Evolutionary conservation across 495 filamentous ascomycete species (phyloP), one percentile per base, ranked within the genome.

Genomic region (Xylaria nigripes): DNA sequence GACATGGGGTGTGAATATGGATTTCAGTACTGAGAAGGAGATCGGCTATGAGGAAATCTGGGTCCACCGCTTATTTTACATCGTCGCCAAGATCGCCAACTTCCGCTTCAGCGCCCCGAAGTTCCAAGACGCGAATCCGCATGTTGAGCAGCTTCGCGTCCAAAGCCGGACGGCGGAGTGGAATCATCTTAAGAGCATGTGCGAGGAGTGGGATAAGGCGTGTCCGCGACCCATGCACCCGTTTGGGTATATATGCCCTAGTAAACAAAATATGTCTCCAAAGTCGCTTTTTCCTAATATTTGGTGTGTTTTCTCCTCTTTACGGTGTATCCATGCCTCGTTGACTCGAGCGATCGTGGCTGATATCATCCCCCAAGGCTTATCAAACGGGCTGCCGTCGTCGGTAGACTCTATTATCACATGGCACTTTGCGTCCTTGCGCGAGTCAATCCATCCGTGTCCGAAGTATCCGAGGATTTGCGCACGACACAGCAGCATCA

Each of bases 381-480:
- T 22, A 82, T 90, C 57, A 92, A 93, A 65, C 80, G 87, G 38
- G 80, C 86, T 7, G 83, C 87, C 4, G 82, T 90, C 29, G 78
- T 95, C 38, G 90, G 86, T 9, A 82, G 89, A 9, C 76, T 96
- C n/a, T 89, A 96, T 58, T 97, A 95, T 64, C 92, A 96, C 62
- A 91, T 86, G 0, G 81, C 86, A 25, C 83, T 90, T 68, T 82
- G 84, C 51, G 65, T 96, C 9, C 76, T 97, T n/a, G 78, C 86
- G 2, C 88, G 90, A 58, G 84, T 81, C 21, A 84, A 96, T 65
- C 91, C 92, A 0, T 67, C 72, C 16, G 65, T 61, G 0, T 59
- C 55, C 15, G 63, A 80, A 16, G 75, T 78, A 38, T 77, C 76
- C 10, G 76, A 81, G 3, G 84, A 90, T 51, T 87, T 91, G 81